A percentile compares a stretch with the other conserved stretches of the same genome.
These are phyloP conservation scores for Pueraria montana DNA, from an alignment of 306 rosid species.

Conservation along the genomic window DNA sequence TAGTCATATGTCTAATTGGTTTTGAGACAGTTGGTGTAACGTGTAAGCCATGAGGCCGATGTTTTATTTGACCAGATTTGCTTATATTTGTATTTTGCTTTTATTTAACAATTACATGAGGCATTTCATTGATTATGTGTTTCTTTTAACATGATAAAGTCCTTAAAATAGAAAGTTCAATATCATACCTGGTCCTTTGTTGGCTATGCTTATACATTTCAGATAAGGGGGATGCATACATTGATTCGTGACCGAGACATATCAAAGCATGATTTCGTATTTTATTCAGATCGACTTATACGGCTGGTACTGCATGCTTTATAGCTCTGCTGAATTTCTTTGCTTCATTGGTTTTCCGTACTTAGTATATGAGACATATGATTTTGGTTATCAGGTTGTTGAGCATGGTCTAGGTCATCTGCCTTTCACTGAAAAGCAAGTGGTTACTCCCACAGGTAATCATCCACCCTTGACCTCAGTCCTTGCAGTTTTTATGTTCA, in stretches of 20 bases:
- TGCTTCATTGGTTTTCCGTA: constrained; percentile 34
- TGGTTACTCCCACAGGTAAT: constrained; percentile 92
- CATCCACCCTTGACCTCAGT: constrained; percentile 17
- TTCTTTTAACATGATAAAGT: neutral
- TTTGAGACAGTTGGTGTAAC: neutral
- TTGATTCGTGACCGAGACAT: constrained; percentile 89
- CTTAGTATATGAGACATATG: constrained; percentile 20
- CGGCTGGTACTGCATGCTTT: constrained; percentile 72
- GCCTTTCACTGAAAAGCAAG: constrained; percentile 98
- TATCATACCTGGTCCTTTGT: constrained; percentile 37
- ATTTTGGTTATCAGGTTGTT: constrained; percentile 73
- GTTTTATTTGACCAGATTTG: neutral
- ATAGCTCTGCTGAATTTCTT: constrained; percentile 36
- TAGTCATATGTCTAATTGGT: neutral
- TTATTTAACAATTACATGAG: neutral
- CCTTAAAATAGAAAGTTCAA: neutral
- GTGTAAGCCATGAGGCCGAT: neutral
- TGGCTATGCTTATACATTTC: constrained; percentile 55
- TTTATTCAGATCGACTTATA: constrained; percentile 96
- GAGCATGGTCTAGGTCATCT: constrained; percentile 99
- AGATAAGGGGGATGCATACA: constrained; percentile 99
- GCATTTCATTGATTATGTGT: neutral
- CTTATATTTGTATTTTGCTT: neutral
- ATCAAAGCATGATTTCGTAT: constrained; percentile 94
- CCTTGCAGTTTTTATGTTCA: constrained; percentile 35